These are phyloP conservation scores for Botrytis deweyae DNA, from an alignment of 2,329 filamentous ascomycete genomes.

Conservation along the genomic window DNA sequence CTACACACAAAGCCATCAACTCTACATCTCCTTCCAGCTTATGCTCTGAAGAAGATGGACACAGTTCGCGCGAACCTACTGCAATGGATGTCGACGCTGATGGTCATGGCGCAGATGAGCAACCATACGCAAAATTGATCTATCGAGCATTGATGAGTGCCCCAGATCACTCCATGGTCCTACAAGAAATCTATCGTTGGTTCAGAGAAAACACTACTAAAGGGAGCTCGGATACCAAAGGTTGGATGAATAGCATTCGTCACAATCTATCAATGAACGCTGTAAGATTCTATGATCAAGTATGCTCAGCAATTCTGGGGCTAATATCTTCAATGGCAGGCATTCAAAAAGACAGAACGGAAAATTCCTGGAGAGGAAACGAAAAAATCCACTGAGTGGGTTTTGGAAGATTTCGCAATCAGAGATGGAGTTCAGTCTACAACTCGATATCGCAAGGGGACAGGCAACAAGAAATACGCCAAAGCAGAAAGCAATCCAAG, in stretches of 20 bases:
- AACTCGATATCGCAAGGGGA: constrained; percentile 68
- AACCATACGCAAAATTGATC: constrained; percentile 80
- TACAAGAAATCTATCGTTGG: constrained; percentile 90
- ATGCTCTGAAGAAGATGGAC: constrained; percentile 34
- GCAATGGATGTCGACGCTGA: constrained; percentile 35
- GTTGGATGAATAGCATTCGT: constrained; percentile 94
- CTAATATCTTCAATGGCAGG: constrained; percentile 41
- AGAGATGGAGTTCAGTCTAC: constrained; percentile 77
- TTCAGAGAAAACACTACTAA: constrained; percentile 81
- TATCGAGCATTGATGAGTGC: constrained; percentile 70
- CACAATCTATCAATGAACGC: constrained; percentile 96
- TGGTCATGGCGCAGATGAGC: constrained; percentile 45
- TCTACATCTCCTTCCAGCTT: constrained; percentile 29
- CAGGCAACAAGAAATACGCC: constrained; percentile 42
- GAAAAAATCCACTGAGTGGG: constrained; percentile 75
- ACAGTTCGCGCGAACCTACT: constrained; percentile 32
- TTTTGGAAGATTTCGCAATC: constrained; percentile 68
- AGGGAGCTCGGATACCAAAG: constrained; percentile 59
- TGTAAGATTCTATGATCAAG: constrained; percentile 53
- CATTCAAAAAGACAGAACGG: constrained; percentile 53
- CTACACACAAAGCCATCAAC: constrained; percentile 19
- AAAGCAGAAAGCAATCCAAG: constrained; percentile 8
- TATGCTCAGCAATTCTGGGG: constrained; percentile 38
- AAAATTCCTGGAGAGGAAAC: constrained; percentile 48
- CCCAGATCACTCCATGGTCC: constrained; percentile 66